Conservation (phyloP, 345 rosid genomes). For the Citrus medica region DNA sequence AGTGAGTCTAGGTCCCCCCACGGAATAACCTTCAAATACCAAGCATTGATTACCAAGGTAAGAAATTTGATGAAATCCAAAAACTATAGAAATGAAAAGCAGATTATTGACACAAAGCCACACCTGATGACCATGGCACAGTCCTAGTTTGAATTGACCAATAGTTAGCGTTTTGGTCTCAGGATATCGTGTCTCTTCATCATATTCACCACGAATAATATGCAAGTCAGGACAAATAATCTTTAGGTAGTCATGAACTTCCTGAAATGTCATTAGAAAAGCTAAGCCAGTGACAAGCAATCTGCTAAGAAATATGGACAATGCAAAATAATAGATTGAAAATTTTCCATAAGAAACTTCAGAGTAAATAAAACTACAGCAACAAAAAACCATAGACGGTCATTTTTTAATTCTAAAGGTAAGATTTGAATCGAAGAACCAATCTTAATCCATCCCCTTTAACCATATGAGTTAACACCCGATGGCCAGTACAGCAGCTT, state of each 20-base stretch:
- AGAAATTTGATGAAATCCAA: neutral
- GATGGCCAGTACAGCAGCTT: neutral
- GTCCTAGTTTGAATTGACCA: slow-evolving; percentile 91
- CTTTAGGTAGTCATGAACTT: slow-evolving; percentile 93
- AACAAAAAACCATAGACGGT: neutral
- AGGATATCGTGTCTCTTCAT: slow-evolving; percentile 77
- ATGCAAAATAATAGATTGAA: neutral
- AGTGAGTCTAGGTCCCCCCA: slow-evolving; percentile 97
- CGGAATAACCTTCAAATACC: slow-evolving; percentile 64
- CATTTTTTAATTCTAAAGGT: neutral
- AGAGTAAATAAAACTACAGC: neutral
- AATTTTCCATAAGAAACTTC: neutral
- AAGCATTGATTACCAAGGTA: neutral
- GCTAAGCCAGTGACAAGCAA: slow-evolving; percentile 3
- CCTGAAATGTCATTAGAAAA: slow-evolving; percentile 38
- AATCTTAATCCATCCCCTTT: neutral
- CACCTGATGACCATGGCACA: slow-evolving; percentile 98
- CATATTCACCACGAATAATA: slow-evolving; percentile 81
- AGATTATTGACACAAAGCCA: neutral
- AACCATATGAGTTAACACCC: neutral
- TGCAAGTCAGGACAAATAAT: slow-evolving; percentile 88
- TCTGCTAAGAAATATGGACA: neutral
- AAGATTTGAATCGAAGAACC: neutral
- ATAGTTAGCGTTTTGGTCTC: slow-evolving; percentile 84
- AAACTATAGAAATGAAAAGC: neutral